Evolutionary conservation across 805 yeast species (phyloP).

Genomic region (Nakazawaea sp.): DNA sequence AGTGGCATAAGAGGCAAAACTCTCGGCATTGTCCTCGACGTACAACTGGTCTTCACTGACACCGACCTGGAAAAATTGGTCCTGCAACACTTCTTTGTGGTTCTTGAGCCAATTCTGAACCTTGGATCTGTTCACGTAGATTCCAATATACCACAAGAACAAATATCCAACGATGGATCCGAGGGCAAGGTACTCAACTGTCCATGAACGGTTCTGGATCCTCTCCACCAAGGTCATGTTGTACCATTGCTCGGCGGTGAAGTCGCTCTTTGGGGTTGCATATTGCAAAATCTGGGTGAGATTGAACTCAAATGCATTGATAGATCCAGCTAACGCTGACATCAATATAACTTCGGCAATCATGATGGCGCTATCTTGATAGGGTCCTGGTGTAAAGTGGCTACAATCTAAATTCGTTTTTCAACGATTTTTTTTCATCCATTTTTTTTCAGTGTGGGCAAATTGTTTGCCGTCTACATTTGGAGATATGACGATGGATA

Average conservation of each 20-base stretch:
- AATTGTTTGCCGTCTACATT: too few relatives aligned
- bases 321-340: slow-evolving; percentile 3
- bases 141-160: slow-evolving; percentile 51
- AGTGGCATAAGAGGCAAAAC: slow-evolving; percentile 68
- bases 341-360: neutral
- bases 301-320: slow-evolving; percentile 1
- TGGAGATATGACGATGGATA: too few relatives aligned
- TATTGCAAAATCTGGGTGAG: slow-evolving; percentile 5
- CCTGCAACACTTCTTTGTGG: slow-evolving; percentile 43
- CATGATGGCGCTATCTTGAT: neutral
- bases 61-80: slow-evolving; percentile 79
- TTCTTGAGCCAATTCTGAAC: slow-evolving; percentile 49
- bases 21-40: slow-evolving; percentile 57
- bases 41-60: slow-evolving; percentile 35
- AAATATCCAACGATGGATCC: slow-evolving; percentile 43
- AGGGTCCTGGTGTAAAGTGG: too few relatives aligned
- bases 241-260: slow-evolving; percentile 46
- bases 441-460: too few relatives aligned
- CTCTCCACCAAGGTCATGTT: slow-evolving; percentile 56
- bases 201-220: slow-evolving; percentile 63
- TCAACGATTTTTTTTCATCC: too few relatives aligned
- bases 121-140: slow-evolving; percentile 43
- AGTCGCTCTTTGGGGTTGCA: slow-evolving; percentile 13
- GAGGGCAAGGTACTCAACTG: slow-evolving; percentile 55
- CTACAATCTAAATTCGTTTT: too few relatives aligned